Conservation (phyloP, 306 rosid species). For the Mucuna pruriens region DNA sequence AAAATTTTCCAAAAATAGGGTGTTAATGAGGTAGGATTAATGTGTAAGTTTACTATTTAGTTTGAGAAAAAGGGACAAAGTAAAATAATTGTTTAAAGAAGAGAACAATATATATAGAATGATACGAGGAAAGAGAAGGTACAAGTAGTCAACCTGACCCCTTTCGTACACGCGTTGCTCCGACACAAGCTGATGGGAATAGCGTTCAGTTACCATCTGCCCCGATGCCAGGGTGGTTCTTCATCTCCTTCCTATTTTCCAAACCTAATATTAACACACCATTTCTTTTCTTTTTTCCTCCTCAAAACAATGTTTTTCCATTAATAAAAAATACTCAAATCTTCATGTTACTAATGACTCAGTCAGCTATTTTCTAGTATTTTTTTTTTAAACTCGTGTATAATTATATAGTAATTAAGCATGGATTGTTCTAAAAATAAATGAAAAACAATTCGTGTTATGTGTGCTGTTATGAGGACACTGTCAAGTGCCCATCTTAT, state of each 20-base stretch:
- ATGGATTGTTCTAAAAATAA: background rate
- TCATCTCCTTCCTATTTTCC: background rate
- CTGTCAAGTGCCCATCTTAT: constrained; percentile 15
- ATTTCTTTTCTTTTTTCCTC: background rate
- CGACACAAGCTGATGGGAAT: constrained; percentile 58
- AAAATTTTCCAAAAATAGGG: no score
- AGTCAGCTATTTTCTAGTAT: background rate
- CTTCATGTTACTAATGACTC: background rate
- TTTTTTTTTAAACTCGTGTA: background rate
- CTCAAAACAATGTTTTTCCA: background rate
- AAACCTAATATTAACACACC: background rate
- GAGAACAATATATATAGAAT: background rate
- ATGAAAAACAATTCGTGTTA: background rate
- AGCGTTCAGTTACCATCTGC: constrained; percentile 48
- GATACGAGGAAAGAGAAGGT: background rate
- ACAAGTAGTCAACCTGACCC: constrained; percentile 47
- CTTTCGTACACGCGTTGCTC: constrained; percentile 61
- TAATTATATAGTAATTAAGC: background rate
- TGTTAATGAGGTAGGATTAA: no score
- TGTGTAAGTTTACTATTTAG: background rate
- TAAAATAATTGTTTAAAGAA: constrained; percentile 3
- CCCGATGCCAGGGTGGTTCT: constrained; percentile 4
- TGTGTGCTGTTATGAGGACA: constrained; percentile 24
- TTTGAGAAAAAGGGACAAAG: background rate
- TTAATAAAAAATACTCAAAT: background rate